Percentiles rank a stretch among this genome's conserved stretches.
Evolutionary conservation across 129 eudicot genomes (phyloP).

Genomic region (Artemisia tridentata): DNA sequence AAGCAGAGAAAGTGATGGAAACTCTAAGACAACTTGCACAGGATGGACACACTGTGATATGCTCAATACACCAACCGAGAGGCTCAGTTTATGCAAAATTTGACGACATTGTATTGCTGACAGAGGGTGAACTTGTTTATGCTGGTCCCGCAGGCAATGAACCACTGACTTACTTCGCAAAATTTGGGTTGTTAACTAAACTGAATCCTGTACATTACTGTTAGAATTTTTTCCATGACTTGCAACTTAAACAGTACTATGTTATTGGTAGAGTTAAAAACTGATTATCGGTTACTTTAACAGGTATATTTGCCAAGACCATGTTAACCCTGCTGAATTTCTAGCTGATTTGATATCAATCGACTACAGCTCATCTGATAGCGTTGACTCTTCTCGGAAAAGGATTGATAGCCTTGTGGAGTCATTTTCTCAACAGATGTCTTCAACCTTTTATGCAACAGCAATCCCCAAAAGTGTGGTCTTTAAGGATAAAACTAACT

Average conservation of each 20-base stretch:
- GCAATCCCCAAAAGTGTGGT: constrained; percentile 40
- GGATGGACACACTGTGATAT: constrained; percentile 96
- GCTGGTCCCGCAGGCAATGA: constrained; percentile 88
- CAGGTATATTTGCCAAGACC: constrained; percentile 91
- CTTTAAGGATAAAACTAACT: constrained; percentile 29
- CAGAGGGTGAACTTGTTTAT: constrained; percentile 88
- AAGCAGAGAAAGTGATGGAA: constrained; percentile 99
- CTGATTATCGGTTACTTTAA: constrained; percentile 24
- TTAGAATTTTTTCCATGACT: background rate
- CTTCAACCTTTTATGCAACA: constrained; percentile 62
- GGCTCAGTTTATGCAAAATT: constrained; percentile 91
- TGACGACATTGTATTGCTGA: constrained; percentile 87
- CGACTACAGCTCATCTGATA: constrained; percentile 88
- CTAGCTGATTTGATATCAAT: constrained; percentile 95
- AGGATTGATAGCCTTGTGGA: constrained; percentile 89
- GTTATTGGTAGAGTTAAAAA: constrained; percentile 23
- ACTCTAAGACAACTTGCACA: constrained; percentile 87
- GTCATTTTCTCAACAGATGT: constrained; percentile 64
- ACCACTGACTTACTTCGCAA: constrained; percentile 73
- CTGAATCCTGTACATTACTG: constrained; percentile 18
- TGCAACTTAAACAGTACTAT: background rate
- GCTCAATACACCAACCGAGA: constrained; percentile 99
- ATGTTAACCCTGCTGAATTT: constrained; percentile 96
- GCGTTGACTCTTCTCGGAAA: constrained; percentile 71
- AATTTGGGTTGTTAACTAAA: constrained; percentile 67